Conservation (phyloP, 1,284 basidiomycete species). For the Cryptococcus amylolentus region DNA sequence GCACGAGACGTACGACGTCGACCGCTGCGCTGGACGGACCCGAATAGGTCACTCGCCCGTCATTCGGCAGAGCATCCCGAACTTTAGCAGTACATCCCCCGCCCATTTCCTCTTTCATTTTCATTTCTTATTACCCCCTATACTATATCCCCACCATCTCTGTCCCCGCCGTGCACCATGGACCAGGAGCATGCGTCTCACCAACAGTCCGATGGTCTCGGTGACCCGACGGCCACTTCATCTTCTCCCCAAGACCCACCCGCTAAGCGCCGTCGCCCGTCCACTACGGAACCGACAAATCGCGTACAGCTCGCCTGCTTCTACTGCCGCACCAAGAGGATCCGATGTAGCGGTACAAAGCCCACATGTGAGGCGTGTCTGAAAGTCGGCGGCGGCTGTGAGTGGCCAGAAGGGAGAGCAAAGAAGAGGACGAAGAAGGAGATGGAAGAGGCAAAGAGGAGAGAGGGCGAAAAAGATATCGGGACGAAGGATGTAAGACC, state of each 20-base stretch:
- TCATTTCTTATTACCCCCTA: background rate
- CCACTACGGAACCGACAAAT: constrained; percentile 2
- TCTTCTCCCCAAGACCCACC: too few relatives aligned
- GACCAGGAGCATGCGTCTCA: background rate
- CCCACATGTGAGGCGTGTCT: constrained; percentile 45
- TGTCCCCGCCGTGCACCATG: background rate
- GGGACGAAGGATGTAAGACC: background rate
- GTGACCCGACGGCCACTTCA: too few relatives aligned
- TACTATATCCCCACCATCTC: background rate
- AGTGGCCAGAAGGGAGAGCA: constrained; percentile 47
- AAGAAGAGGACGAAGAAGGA: constrained; percentile 50
- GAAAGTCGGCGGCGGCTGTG: constrained; percentile 43
- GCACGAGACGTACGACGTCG: too few relatives aligned
- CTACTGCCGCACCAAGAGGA: constrained; percentile 47
- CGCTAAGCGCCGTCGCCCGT: background rate
- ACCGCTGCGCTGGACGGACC: too few relatives aligned
- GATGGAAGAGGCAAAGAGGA: constrained; percentile 50
- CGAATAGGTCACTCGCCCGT: too few relatives aligned
- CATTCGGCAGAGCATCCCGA: too few relatives aligned
- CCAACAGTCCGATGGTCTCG: background rate
- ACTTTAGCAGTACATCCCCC: too few relatives aligned
- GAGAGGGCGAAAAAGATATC: constrained; percentile 12
- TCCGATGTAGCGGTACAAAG: constrained; percentile 47
- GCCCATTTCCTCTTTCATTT: too few relatives aligned
- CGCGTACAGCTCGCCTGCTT: constrained; percentile 40